Evolutionary conservation across 257 asterid genomes (phyloP), one percentile per base, ranked within the genome.

Genomic region (Solanum lycopersicoides): DNA sequence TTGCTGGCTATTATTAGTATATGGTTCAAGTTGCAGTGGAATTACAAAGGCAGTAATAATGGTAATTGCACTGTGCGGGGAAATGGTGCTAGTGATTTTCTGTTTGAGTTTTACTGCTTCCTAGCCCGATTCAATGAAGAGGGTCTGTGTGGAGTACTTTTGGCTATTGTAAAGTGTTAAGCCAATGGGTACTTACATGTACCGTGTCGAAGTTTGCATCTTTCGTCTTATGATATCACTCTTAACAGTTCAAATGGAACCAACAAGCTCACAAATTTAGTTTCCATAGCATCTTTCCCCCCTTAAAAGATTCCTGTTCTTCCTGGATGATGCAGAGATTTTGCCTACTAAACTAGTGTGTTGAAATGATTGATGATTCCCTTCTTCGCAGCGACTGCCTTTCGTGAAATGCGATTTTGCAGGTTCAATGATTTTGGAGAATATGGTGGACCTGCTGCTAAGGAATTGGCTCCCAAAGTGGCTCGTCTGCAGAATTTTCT

Each of bases 391-490:
- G 21, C 2, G 23, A 23, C 23, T 39, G 59, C 53, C 14, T 75
- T 75, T 23, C 59, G 12, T n/a, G 10, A 15, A 10, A 80, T 80
- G 68, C 42, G 39, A 77, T 79, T 44, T 85, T 86, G 35, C 80
- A 97, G 99, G 98, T 95, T 93, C 91, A 91, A 91, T 80, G 98
- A 95, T 84, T 93, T 95, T 89, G 98, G 98, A 77, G 95, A 91
- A 18, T 95, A 95, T 86, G 98, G 98, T 86, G 99, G 99, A 14
- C 94, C 98, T 18, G 96, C 98, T 76, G 97, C 95, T 72, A 91
- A 93, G 91, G 94, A 89, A 85, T 92, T 92, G 95, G 95, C 95
- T 87, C 96, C 97, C 79, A 97, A 94, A 90, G 87, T 97, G 90
- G 93, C 89, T 72, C 88, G 89, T 42, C 83, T 92, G 87, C 92